Evolutionary conservation across 2,329 filamentous ascomycete genomes (phyloP).

Genomic region (Helotiales sp.): DNA sequence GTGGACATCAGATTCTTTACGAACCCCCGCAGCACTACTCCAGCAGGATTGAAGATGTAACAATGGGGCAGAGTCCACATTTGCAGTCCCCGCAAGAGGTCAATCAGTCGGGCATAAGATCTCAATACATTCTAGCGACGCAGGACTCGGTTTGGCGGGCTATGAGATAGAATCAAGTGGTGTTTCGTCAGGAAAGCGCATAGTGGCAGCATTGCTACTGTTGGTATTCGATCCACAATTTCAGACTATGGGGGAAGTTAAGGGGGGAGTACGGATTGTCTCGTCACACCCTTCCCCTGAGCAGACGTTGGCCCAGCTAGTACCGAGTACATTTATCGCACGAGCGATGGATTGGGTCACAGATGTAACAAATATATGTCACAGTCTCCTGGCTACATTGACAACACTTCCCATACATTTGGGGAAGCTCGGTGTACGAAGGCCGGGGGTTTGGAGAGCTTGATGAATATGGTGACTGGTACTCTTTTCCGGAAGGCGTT

Average conservation of each 20-base stretch:
- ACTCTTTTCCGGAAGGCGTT: no score
- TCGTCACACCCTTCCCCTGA: no score
- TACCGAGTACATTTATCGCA: background rate
- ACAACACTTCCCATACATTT: slow-evolving; percentile 1
- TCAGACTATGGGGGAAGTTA: no score
- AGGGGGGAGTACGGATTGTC: no score
- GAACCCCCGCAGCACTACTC: slow-evolving; percentile 11
- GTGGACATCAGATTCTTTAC: slow-evolving; percentile 7
- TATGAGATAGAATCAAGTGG: background rate
- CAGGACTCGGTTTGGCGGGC: slow-evolving; percentile 17
- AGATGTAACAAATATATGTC: background rate
- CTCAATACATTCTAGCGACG: slow-evolving; percentile 24
- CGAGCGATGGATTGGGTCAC: background rate
- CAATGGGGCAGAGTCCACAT: background rate
- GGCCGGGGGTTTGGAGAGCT: no score
- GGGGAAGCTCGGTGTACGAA: no score
- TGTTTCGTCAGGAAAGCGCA: no score
- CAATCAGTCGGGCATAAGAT: slow-evolving; percentile 8
- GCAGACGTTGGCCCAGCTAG: background rate
- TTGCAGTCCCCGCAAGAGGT: background rate
- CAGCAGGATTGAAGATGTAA: slow-evolving; percentile 27
- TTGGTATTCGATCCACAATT: no score
- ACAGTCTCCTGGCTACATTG: background rate
- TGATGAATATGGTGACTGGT: no score
- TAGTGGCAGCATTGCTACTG: no score